Conservation (phyloP, 2,329 filamentous ascomycete species). For the Microcyclospora tardicrescens region DNA sequence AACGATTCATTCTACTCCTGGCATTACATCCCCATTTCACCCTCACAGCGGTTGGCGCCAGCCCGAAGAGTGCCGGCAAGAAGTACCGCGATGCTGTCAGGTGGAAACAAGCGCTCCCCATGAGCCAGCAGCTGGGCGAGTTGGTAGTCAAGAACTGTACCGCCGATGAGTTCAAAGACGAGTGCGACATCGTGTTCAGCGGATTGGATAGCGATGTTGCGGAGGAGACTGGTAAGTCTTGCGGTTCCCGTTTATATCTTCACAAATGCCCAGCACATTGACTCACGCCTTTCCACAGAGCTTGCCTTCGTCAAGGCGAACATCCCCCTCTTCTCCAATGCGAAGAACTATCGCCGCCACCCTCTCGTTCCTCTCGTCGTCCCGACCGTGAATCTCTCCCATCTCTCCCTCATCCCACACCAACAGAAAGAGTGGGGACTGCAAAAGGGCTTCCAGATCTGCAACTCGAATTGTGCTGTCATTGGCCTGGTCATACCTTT, state of each 20-base stretch:
- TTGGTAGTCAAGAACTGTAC: constrained; percentile 77
- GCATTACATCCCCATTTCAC: constrained; percentile 75
- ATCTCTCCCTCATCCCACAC: constrained; percentile 79
- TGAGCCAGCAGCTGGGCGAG: constrained; percentile 61
- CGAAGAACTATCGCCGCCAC: constrained; percentile 90
- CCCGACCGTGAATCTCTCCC: constrained; percentile 81
- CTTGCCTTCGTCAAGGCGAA: constrained; percentile 82
- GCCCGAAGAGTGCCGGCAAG: constrained; percentile 78
- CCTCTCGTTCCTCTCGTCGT: constrained; percentile 86
- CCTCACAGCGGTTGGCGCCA: constrained; percentile 81
- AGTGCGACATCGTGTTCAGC: constrained; percentile 75
- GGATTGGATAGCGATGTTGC: constrained; percentile 88
- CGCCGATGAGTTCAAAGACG: constrained; percentile 71
- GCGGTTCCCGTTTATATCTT: not conserved
- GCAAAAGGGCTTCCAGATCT: constrained; percentile 81
- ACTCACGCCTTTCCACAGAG: constrained; percentile 39
- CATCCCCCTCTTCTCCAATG: constrained; percentile 90
- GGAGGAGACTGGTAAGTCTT: constrained; percentile 63
- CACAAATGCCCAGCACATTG: constrained; percentile 1
- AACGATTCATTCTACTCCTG: constrained; percentile 88
- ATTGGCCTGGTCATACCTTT: constrained; percentile 94
- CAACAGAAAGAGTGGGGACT: constrained; percentile 63
- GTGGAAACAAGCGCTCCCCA: constrained; percentile 85
- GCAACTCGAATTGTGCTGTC: constrained; percentile 96
- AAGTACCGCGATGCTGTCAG: constrained; percentile 85